Evolutionary conservation across 2,329 filamentous ascomycete genomes (phyloP), one percentile per base, ranked within the genome.

Genomic region (Trichoderma cornu-damae): DNA sequence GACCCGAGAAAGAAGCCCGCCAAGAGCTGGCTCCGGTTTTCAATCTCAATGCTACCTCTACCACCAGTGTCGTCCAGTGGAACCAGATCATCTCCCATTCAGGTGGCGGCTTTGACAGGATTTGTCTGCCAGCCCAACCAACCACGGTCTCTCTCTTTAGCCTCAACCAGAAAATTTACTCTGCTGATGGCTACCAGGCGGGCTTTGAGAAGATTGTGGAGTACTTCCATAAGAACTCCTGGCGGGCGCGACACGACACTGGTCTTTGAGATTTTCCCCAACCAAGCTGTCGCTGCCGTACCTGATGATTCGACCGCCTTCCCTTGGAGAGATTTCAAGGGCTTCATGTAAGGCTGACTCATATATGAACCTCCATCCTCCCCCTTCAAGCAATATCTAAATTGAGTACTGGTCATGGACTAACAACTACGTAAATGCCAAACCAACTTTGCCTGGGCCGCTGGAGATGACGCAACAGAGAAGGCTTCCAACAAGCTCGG

Each of bases 111-210:
- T 35, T 44, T 28, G 51, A 54, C 16, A 22, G 37, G n/a, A 9
- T 54, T 51, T 4, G 24, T 40, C 5, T 51, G 51, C 12, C 28
- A 35, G 12, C 28, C 51, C 6, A 46, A 46, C 3, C 40, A 54
- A 30, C 51, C 40, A 14, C 40, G 42, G 8, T 37, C 40, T n/a
- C n/a, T 26, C 40, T 54, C 12, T 54, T 44, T n/a, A 40, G 48
- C 34, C n/a, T 54, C 4, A 54, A 54, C 20, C 51, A 54, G 22
- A 54, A 54, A n/a, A 34, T 28, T 18, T 54, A 54, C n/a, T 46
- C 30, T 2, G 40, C 51, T 1, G 30, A 30, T 46, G 51, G 51
- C 11, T 54, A 44, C 6, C 51, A 46, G 14, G 20, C 30, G 4
- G 51, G 51, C 28, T 54, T 54, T 16, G 16, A 54, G 30, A 46